A percentile compares a stretch with the other conserved stretches of the same genome.
phyloP scores from a whole-genome alignment of 495 filamentous ascomycete species.

The Sabuloglossum arenarium region DNA sequence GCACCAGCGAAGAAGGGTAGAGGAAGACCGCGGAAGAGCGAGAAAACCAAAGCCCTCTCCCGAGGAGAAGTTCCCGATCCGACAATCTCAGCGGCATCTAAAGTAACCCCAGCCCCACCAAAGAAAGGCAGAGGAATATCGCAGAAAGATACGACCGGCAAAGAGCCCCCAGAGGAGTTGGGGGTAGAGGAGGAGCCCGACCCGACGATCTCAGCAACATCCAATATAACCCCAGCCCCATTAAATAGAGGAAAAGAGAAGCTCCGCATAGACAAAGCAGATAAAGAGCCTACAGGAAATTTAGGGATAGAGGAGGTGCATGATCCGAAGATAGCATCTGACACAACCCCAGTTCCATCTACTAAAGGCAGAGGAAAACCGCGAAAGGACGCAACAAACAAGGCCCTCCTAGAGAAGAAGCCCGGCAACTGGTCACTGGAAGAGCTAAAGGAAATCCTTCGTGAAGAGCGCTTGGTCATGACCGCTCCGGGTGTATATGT shows the following conservation, averaged over 20 bases:
- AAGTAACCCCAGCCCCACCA: not conserved
- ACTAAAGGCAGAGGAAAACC: not conserved
- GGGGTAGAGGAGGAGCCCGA: not conserved
- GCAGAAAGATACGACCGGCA: not conserved
- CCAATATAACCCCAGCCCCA: no score
- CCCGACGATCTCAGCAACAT: not conserved
- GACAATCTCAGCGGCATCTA: not conserved
- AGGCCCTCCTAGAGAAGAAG: not conserved
- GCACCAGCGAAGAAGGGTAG: not conserved
- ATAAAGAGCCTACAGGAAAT: no score
- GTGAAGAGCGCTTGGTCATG: not conserved
- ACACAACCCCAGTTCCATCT: not conserved
- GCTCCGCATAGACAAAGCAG: no score
- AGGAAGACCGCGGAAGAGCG: not conserved
- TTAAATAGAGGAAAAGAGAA: no score
- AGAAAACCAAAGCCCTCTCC: not conserved
- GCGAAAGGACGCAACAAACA: not conserved
- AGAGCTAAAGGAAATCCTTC: conserved; percentile 5
- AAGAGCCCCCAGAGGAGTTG: not conserved
- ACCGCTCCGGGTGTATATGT: conserved; percentile 25
- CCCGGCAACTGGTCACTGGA: not conserved
- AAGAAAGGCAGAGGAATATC: not conserved
- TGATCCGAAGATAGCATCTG: no score
- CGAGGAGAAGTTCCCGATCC: not conserved
- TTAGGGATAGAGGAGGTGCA: no score